Conservation (phyloP, 1,139 yeast genomes). For the Diutina catenulata region DNA sequence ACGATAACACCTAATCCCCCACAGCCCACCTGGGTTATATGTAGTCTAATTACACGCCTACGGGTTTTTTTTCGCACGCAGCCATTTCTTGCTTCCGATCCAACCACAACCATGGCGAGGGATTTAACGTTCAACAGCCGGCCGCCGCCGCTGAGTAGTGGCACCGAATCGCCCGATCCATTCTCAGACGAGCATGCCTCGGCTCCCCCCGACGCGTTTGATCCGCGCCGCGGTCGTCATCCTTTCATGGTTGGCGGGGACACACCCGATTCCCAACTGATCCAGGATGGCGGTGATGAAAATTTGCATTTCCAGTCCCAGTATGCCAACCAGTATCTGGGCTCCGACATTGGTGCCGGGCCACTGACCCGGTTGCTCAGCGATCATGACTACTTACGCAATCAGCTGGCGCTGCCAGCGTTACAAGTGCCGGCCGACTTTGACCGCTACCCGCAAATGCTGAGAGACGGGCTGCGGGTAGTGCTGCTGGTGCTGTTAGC, state of each 20-base stretch:
- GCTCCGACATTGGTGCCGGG: background rate
- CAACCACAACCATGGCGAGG: background rate
- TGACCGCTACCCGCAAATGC: slow-evolving; percentile 4
- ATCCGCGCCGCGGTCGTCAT: background rate
- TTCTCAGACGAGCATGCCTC: slow-evolving; percentile 3
- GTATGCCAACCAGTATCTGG: background rate
- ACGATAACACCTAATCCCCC: too few relatives aligned
- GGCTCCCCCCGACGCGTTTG: background rate
- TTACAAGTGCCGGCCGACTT: slow-evolving; percentile 3
- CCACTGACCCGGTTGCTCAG: background rate
- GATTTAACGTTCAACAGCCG: slow-evolving; percentile 5
- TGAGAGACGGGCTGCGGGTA: slow-evolving; percentile 14
- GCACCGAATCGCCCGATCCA: slow-evolving; percentile 1
- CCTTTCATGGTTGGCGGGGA: background rate
- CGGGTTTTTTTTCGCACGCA: too few relatives aligned
- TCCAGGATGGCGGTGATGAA: background rate
- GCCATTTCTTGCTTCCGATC: too few relatives aligned
- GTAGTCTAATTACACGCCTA: too few relatives aligned
- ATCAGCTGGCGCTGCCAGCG: slow-evolving; percentile 4
- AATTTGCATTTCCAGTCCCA: background rate
- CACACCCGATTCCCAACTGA: background rate
- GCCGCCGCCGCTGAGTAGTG: too few relatives aligned
- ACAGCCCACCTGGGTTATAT: too few relatives aligned
- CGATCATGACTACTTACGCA: slow-evolving; percentile 4
- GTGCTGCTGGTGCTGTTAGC: slow-evolving; percentile 18